Evolutionary conservation across 148 eudicot genomes (phyloP).

Genomic region (Oxyria digyna): DNA sequence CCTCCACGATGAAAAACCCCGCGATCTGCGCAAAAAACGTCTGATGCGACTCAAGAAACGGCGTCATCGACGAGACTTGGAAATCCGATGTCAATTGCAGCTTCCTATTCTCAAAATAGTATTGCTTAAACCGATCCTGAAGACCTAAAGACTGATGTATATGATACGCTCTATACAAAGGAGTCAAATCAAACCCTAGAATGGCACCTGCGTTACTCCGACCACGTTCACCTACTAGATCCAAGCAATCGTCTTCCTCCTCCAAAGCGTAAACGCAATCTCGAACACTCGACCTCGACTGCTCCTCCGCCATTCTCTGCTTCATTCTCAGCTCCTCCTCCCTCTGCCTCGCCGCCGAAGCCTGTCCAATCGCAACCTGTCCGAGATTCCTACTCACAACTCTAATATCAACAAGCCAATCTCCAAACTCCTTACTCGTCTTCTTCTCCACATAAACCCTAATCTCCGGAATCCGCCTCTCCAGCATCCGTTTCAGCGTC

Average conservation of each 20-base stretch:
- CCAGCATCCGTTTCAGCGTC: slow-evolving; percentile 56
- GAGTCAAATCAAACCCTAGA: slow-evolving; percentile 72
- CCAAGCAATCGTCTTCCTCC: slow-evolving; percentile 70
- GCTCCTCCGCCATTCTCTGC: slow-evolving; percentile 94
- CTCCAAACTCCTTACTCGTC: slow-evolving; percentile 65
- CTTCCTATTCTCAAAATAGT: slow-evolving; percentile 84
- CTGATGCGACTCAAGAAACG: slow-evolving; percentile 90
- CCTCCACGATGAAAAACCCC: slow-evolving; percentile 92
- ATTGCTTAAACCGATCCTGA: slow-evolving; percentile 67
- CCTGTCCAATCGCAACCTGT: slow-evolving; percentile 90
- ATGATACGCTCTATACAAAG: slow-evolving; percentile 74
- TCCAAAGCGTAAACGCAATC: slow-evolving; percentile 80
- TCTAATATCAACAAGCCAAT: slow-evolving; percentile 95
- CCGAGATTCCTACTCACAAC: slow-evolving; percentile 74
- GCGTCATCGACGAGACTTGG: slow-evolving; percentile 92
- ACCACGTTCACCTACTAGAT: slow-evolving; percentile 14
- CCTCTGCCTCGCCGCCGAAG: slow-evolving; percentile 78
- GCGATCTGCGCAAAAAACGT: slow-evolving; percentile 95
- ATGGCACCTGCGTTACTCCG: slow-evolving; percentile 15
- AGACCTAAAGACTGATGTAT: slow-evolving; percentile 73
- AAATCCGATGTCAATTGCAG: slow-evolving; percentile 89
- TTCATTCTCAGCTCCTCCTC: slow-evolving; percentile 87
- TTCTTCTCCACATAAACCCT: slow-evolving; percentile 55
- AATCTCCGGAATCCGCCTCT: slow-evolving; percentile 61
- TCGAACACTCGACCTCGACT: slow-evolving; percentile 62